Conservation (phyloP, 2,329 filamentous ascomycete species). For the Verticillium albo-atrum region DNA sequence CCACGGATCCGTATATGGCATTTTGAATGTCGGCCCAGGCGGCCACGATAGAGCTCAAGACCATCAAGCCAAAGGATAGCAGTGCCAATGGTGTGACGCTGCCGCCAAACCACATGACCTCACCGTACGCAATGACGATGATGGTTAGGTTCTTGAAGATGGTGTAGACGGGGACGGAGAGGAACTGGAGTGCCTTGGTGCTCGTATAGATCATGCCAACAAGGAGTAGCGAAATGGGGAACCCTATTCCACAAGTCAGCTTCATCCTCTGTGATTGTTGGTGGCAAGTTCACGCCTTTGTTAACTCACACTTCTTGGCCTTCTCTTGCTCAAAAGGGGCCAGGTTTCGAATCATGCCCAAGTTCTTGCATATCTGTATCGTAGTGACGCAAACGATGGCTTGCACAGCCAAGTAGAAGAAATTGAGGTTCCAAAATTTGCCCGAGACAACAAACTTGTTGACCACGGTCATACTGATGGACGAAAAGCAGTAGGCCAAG, state of each 20-base stretch:
- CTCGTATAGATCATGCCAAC: slow-evolving; percentile 99
- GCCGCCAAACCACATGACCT: slow-evolving; percentile 97
- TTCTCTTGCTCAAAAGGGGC: slow-evolving; percentile 81
- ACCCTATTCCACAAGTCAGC: slow-evolving; percentile 59
- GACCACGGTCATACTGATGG: slow-evolving; percentile 99
- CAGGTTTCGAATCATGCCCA: slow-evolving; percentile 77
- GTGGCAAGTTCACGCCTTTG: not conserved
- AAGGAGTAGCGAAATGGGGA: slow-evolving; percentile 89
- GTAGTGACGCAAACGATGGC: slow-evolving; percentile 49
- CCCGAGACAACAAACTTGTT: slow-evolving; percentile 98
- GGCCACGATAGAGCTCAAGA: slow-evolving; percentile 87
- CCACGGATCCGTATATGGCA: slow-evolving; percentile 49
- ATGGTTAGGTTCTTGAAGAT: slow-evolving; percentile 99
- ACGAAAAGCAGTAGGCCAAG: slow-evolving; percentile 85
- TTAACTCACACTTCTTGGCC: slow-evolving; percentile 77
- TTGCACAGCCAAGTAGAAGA: slow-evolving; percentile 90
- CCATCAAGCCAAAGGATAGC: slow-evolving; percentile 94
- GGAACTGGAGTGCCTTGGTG: slow-evolving; percentile 91
- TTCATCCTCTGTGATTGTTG: not conserved
- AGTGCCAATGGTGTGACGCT: slow-evolving; percentile 82
- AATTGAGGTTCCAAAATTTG: slow-evolving; percentile 88
- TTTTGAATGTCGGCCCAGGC: slow-evolving; percentile 97
- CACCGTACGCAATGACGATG: slow-evolving; percentile 96
- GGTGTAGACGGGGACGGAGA: slow-evolving; percentile 97
- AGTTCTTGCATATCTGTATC: slow-evolving; percentile 61